Percentiles rank a stretch among this genome's conserved stretches.
Evolutionary conservation across 1,139 yeast species (phyloP).

Genomic region (Pichia sp.): DNA sequence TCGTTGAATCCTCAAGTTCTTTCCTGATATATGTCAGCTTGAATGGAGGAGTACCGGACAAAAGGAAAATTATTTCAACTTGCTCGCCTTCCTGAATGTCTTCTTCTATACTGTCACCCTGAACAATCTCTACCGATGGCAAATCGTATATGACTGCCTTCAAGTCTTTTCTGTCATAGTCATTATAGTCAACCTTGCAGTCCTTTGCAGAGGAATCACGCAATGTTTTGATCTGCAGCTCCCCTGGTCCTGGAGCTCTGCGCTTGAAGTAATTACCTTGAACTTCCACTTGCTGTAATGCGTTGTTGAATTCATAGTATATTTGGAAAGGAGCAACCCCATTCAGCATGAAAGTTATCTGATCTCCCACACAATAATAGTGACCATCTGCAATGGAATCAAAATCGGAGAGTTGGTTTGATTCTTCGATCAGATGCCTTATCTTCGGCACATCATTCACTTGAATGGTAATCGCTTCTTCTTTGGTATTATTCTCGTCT

Average conservation of each 20-base stretch:
- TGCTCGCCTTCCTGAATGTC: slow-evolving; percentile 91
- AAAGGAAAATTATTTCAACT: slow-evolving; percentile 63
- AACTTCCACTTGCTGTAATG: slow-evolving; percentile 56
- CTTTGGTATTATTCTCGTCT: slow-evolving; percentile 34
- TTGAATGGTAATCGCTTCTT: slow-evolving; percentile 38
- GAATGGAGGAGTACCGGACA: slow-evolving; percentile 73
- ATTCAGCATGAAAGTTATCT: slow-evolving; percentile 65
- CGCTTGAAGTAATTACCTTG: slow-evolving; percentile 55
- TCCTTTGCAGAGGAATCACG: slow-evolving; percentile 67
- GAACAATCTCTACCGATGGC: slow-evolving; percentile 86
- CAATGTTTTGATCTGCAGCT: slow-evolving; percentile 59
- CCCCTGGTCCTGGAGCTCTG: slow-evolving; percentile 79
- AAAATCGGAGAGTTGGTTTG: slow-evolving; percentile 19
- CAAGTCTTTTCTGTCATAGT: slow-evolving; percentile 38
- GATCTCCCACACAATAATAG: slow-evolving; percentile 88
- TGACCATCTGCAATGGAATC: slow-evolving; percentile 34
- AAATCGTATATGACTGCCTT: slow-evolving; percentile 63
- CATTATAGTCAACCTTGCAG: slow-evolving; percentile 58
- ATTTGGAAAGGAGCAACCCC: slow-evolving; percentile 81
- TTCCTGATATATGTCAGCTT: slow-evolving; percentile 53
- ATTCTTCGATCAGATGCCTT: slow-evolving; percentile 30
- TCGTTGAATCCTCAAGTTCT: slow-evolving; percentile 34
- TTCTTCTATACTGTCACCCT: slow-evolving; percentile 64
- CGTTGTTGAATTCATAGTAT: slow-evolving; percentile 66
- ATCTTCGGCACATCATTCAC: slow-evolving; percentile 72